These are phyloP conservation scores for Coleophoma cylindrospora DNA, from an alignment of 2,329 filamentous ascomycete species.

Conservation along the genomic window DNA sequence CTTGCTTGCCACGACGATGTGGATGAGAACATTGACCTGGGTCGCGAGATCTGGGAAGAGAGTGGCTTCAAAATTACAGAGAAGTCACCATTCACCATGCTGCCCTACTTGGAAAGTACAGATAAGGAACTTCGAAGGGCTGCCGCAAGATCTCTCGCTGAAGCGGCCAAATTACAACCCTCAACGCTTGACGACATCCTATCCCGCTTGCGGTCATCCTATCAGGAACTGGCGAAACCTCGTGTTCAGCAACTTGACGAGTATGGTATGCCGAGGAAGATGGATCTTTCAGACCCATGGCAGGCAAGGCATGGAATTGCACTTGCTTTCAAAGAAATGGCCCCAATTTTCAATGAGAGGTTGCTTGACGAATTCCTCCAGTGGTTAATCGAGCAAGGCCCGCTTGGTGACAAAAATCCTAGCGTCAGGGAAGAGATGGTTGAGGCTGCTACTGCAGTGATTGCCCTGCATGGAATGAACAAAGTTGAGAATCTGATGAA, in stretches of 20 bases:
- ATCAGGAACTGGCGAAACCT: conserved; percentile 76
- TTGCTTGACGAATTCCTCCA: conserved; percentile 74
- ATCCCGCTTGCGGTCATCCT: conserved; percentile 61
- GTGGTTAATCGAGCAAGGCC: conserved; percentile 81
- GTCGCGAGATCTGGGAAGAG: conserved; percentile 90
- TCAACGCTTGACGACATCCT: conserved; percentile 58
- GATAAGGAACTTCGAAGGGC: conserved; percentile 81
- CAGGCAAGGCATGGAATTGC: conserved; percentile 87
- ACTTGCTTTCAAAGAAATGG: conserved; percentile 78
- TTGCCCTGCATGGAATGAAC: conserved; percentile 73
- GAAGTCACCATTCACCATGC: conserved; percentile 60
- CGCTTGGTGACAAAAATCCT: conserved; percentile 76
- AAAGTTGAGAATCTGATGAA: conserved; percentile 89
- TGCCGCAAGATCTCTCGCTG: conserved; percentile 75
- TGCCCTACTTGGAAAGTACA: conserved; percentile 74
- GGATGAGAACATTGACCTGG: conserved; percentile 79
- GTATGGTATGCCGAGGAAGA: conserved; percentile 90
- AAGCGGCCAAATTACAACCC: conserved; percentile 59
- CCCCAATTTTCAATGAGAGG: conserved; percentile 60
- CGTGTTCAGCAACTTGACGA: conserved; percentile 81
- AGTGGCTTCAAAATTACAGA: conserved; percentile 70
- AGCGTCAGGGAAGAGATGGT: conserved; percentile 86
- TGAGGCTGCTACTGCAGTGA: conserved; percentile 77
- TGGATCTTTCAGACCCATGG: conserved; percentile 85
- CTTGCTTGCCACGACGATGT: conserved; percentile 88